Conservation (phyloP, 805 yeast genomes). For the Cyberlindnera euphorbiiphila region DNA sequence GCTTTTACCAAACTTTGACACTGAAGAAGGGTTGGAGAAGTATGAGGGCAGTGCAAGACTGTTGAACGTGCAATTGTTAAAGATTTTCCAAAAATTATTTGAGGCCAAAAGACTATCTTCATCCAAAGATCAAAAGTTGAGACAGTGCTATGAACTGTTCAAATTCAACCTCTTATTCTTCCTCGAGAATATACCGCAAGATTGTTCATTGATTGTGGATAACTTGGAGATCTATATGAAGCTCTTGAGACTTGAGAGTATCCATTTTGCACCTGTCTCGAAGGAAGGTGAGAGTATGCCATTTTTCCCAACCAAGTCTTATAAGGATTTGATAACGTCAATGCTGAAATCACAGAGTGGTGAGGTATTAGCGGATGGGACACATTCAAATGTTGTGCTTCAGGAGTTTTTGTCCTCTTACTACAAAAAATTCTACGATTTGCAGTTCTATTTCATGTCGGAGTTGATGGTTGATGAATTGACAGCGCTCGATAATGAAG, state of each 20-base stretch:
- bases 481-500: slow-evolving; percentile 11
- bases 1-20: slow-evolving; percentile 18
- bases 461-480: slow-evolving; percentile 35
- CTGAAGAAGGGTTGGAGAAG: slow-evolving; percentile 18
- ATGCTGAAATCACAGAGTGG: slow-evolving; percentile 36
- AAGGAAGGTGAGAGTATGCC: slow-evolving; percentile 34
- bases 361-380: slow-evolving; percentile 41
- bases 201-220: slow-evolving; percentile 48
- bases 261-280: slow-evolving; percentile 43
- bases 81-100: slow-evolving; percentile 24
- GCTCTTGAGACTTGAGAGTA: slow-evolving; percentile 53
- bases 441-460: slow-evolving; percentile 68
- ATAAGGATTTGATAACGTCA: slow-evolving; percentile 38
- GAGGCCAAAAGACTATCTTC: slow-evolving; percentile 13
- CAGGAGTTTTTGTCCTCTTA: slow-evolving; percentile 55
- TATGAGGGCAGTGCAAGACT: slow-evolving; percentile 22
- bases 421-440: slow-evolving; percentile 63
- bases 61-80: slow-evolving; percentile 21
- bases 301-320: slow-evolving; percentile 58
- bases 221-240: slow-evolving; percentile 53
- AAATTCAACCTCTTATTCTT: slow-evolving; percentile 41
- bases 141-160: slow-evolving; percentile 51
- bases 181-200: slow-evolving; percentile 36
- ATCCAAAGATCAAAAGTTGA: slow-evolving; percentile 52
- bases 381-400: slow-evolving; percentile 44